A percentile compares a stretch with the other conserved stretches of the same genome.
Conservation (phyloP, 371 early-diverging fungal genomes). For the Fennellomyces sp. region DNA sequence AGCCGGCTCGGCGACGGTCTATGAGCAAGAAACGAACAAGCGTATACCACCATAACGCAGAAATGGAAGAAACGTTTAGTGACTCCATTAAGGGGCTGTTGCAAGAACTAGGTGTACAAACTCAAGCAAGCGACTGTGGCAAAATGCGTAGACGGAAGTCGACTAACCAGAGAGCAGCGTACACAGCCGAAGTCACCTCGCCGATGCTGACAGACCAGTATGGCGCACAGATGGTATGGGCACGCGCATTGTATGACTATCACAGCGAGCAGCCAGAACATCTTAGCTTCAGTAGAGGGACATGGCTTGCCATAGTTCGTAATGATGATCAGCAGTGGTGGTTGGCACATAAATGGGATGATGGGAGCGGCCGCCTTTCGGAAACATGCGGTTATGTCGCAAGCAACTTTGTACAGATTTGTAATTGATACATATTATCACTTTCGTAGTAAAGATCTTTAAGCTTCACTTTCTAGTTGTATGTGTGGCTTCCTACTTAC, state of each 20-base stretch:
- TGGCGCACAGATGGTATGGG: conserved; percentile 57
- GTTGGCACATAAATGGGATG: conserved; percentile 68
- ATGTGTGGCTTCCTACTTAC: no score
- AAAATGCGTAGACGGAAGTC: no score
- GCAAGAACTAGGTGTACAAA: conserved; percentile 30
- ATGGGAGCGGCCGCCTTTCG: conserved; percentile 18
- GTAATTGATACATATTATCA: not conserved
- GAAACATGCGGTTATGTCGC: conserved; percentile 39
- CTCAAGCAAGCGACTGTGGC: conserved; percentile 10
- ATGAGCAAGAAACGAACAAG: not conserved
- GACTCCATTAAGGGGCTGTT: conserved; percentile 16
- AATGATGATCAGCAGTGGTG: conserved; percentile 75
- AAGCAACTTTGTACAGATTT: conserved; percentile 24
- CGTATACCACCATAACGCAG: not conserved
- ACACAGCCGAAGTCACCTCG: conserved; percentile 2
- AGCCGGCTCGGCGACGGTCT: conserved; percentile 4
- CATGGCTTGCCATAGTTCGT: conserved; percentile 74
- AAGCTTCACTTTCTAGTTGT: no score
- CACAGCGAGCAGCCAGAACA: conserved; percentile 79
- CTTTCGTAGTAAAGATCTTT: no score
- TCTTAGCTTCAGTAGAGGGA: conserved; percentile 73
- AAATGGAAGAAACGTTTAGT: conserved; percentile 20
- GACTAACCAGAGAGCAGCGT: not conserved
- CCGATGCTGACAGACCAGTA: no score
- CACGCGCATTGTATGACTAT: conserved; percentile 84